Evolutionary conservation across 768 basidiomycete species (phyloP).

Genomic region (Hygrocybe punicea): DNA sequence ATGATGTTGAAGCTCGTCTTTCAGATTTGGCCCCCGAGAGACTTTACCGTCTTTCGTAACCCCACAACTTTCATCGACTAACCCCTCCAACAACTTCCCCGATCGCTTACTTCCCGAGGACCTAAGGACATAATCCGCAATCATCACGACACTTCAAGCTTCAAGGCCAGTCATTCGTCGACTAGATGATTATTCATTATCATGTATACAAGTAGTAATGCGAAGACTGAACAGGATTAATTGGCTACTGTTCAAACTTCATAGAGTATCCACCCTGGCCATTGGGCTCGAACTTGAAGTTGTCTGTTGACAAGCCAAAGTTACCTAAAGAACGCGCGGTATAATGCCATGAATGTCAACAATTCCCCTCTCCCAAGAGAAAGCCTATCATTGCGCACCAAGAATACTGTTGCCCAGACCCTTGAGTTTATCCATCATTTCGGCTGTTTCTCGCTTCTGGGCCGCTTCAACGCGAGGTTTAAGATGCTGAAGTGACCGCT

Average conservation of each 20-base stretch:
- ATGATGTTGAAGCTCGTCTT: background rate
- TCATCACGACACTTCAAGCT: too few species aligned
- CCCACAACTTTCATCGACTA: slow-evolving; percentile 41
- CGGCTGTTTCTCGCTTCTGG: slow-evolving; percentile 81
- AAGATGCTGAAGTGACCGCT: slow-evolving; percentile 49
- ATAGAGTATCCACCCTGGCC: slow-evolving; percentile 95
- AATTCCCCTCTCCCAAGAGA: background rate
- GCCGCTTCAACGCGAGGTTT: slow-evolving; percentile 69
- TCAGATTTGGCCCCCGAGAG: slow-evolving; percentile 44
- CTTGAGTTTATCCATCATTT: slow-evolving; percentile 92
- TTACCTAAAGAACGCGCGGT: slow-evolving; percentile 52
- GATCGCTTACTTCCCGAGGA: background rate
- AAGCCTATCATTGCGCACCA: slow-evolving; percentile 44
- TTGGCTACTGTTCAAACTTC: slow-evolving; percentile 63
- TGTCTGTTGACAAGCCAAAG: slow-evolving; percentile 92
- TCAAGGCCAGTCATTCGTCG: too few species aligned
- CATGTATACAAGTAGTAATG: background rate
- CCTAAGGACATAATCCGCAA: background rate
- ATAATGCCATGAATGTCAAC: background rate
- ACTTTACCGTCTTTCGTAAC: slow-evolving; percentile 42
- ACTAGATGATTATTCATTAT: background rate
- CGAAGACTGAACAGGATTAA: background rate
- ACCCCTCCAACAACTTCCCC: background rate
- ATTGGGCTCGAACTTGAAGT: slow-evolving; percentile 94
- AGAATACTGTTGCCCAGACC: slow-evolving; percentile 87